These are phyloP conservation scores for Pichia nakasei DNA, from an alignment of 805 yeast species.

Conservation along the genomic window DNA sequence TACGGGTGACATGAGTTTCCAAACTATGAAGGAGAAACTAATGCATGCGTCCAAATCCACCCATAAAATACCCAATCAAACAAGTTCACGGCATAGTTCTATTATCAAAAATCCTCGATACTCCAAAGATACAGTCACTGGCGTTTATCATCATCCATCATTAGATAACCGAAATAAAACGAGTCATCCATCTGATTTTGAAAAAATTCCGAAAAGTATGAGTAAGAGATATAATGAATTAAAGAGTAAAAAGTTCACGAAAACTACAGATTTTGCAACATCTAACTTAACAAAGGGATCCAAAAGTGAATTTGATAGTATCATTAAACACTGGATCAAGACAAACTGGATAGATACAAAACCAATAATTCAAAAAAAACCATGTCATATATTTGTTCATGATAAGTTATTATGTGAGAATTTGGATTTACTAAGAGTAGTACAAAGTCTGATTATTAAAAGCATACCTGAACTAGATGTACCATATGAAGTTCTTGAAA, in stretches of 20 bases:
- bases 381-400: constrained; percentile 21
- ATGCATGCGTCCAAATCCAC: background rate
- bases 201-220: constrained; percentile 4
- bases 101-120: background rate
- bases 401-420: constrained; percentile 18
- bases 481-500: background rate
- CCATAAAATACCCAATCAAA: background rate
- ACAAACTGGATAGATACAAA: constrained; percentile 15
- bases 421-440: constrained; percentile 12
- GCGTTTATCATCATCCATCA: constrained; percentile 2
- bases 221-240: background rate
- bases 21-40: background rate
- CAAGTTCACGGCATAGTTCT: constrained; percentile 1
- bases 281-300: constrained; percentile 3
- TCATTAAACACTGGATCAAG: constrained; percentile 20
- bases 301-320: constrained; percentile 16
- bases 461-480: constrained; percentile 1
- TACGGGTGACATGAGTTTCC: background rate
- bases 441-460: constrained; percentile 9
- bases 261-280: constrained; percentile 1
- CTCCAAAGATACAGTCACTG: constrained; percentile 1
- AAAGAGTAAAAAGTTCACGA: background rate
- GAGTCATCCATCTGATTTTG: background rate
- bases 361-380: constrained; percentile 10
- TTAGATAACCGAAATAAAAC: background rate